phyloP scores from a whole-genome alignment of 2,329 filamentous ascomycete species.

The Hypoxylon sp. region DNA sequence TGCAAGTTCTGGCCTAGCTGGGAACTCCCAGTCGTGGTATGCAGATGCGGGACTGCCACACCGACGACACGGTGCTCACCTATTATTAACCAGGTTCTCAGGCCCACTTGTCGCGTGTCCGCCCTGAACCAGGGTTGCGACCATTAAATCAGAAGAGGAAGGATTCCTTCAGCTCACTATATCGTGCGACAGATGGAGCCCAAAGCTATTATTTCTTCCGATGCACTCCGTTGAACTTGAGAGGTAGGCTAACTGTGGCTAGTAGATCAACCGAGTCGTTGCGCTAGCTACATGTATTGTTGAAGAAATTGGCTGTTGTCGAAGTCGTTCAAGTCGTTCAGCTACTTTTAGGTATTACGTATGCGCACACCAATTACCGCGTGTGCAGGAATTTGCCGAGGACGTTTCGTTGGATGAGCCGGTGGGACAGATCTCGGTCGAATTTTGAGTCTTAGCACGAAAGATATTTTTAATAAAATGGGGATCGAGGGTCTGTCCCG shows the following conservation, averaged over 20 bases:
- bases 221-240: conserved; percentile 2
- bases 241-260: background rate
- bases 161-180: conserved; percentile 27
- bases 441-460: conserved; percentile 38
- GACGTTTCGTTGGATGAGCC: conserved; percentile 18
- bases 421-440: conserved; percentile 39
- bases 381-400: conserved; percentile 32
- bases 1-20: conserved; percentile 34
- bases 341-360: conserved; percentile 33
- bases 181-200: conserved; percentile 29
- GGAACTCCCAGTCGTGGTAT: conserved; percentile 36
- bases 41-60: conserved; percentile 45
- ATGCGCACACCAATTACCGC: conserved; percentile 27
- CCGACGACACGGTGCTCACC: conserved; percentile 44
- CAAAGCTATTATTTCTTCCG: conserved; percentile 20
- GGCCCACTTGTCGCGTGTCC: conserved; percentile 47
- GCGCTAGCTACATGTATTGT: conserved; percentile 4
- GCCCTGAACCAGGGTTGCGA: conserved; percentile 41
- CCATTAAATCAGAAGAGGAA: conserved; percentile 30
- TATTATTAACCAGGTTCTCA: conserved; percentile 44
- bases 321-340: conserved; percentile 1
- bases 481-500: conserved; percentile 31
- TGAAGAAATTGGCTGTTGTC: conserved; percentile 18
- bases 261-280: conserved; percentile 10
- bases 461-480: conserved; percentile 39